Conservation (phyloP, 495 filamentous ascomycete genomes). For the Trichoderma parareesei region DNA sequence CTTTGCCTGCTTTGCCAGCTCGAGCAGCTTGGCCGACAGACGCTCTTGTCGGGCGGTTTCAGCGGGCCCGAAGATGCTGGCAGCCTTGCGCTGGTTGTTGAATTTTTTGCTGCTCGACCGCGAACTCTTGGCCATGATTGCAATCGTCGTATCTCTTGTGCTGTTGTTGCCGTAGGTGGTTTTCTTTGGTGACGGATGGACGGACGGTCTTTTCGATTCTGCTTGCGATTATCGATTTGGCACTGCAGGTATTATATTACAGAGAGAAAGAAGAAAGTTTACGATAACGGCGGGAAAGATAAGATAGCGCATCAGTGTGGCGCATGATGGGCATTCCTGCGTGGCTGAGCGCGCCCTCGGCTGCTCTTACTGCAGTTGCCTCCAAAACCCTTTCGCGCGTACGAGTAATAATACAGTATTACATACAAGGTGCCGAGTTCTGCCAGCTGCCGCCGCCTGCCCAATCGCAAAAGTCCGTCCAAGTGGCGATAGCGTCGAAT, state of each 20-base stretch:
- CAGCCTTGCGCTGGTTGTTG: conserved; percentile 68
- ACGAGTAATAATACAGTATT: too few species aligned
- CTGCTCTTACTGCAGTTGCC: background rate
- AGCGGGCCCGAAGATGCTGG: conserved; percentile 69
- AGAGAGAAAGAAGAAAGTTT: background rate
- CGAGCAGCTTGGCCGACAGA: conserved; percentile 70
- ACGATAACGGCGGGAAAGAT: conserved; percentile 7
- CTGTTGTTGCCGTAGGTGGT: too few species aligned
- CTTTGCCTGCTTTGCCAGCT: conserved; percentile 62
- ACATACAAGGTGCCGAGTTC: background rate
- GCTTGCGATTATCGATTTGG: background rate
- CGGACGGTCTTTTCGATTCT: background rate
- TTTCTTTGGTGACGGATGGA: background rate
- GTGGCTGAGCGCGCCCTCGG: background rate
- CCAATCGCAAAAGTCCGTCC: background rate
- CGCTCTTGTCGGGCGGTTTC: conserved; percentile 68
- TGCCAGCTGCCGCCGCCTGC: conserved; percentile 8
- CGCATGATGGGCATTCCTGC: background rate
- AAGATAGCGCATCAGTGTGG: background rate
- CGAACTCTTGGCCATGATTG: conserved; percentile 73
- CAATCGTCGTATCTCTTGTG: background rate
- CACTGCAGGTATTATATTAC: background rate
- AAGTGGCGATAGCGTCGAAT: background rate
- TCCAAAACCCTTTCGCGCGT: too few species aligned
- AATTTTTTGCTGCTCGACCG: conserved; percentile 66